Percentiles rank a stretch among this genome's conserved stretches.
Conservation (phyloP, 345 rosid species). For the Odontarrhena argentea region DNA sequence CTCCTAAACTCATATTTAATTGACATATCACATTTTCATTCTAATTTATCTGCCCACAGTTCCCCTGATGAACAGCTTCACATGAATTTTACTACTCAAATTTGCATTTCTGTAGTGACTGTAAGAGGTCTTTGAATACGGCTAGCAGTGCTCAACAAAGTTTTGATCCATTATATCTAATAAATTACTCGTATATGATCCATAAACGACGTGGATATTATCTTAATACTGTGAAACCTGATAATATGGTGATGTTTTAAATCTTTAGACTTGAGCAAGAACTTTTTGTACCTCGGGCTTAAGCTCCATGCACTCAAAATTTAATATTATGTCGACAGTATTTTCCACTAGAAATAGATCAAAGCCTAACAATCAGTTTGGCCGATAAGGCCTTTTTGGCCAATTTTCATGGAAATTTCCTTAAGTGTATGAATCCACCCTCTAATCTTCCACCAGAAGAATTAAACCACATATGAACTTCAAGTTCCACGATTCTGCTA, state of each 20-base stretch:
- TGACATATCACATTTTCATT: constrained; percentile 2
- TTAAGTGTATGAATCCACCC: background rate
- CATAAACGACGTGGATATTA: background rate
- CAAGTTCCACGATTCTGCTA: background rate
- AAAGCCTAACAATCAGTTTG: background rate
- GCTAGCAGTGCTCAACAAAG: background rate
- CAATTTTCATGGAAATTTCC: constrained; percentile 11
- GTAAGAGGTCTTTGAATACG: background rate
- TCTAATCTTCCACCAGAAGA: background rate
- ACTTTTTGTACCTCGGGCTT: background rate
- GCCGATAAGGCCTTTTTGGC: background rate
- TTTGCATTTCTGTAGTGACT: background rate
- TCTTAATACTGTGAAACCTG: background rate
- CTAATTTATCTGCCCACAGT: background rate
- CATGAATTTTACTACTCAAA: background rate
- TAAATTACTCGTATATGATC: background rate
- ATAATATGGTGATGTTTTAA: background rate
- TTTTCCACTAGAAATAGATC: background rate
- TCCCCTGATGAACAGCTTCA: background rate
- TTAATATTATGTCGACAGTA: background rate
- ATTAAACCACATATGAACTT: background rate
- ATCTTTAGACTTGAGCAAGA: constrained; percentile 5
- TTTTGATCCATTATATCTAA: background rate
- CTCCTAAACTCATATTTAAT: background rate
- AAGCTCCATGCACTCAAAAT: background rate